Conservation (phyloP, 768 basidiomycete species). For the Lentinula edodes region DNA sequence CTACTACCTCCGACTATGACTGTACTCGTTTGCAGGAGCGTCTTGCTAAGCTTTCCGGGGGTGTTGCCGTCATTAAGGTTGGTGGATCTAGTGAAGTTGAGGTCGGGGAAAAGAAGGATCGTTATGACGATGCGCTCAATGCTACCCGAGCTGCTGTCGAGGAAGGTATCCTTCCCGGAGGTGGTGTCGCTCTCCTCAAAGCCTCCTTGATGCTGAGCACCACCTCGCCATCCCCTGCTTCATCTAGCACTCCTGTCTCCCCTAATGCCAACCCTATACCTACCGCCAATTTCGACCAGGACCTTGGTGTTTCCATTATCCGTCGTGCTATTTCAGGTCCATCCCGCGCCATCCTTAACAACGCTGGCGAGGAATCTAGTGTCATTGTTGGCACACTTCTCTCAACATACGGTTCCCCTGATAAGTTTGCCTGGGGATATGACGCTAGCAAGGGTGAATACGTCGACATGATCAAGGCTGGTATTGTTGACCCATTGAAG, state of each 20-base stretch:
- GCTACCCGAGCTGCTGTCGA: conserved; percentile 98
- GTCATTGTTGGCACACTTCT: conserved; percentile 90
- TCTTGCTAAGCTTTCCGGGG: conserved; percentile 91
- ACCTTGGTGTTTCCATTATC: conserved; percentile 92
- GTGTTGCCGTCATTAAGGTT: conserved; percentile 98
- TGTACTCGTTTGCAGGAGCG: conserved; percentile 93
- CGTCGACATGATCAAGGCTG: conserved; percentile 89
- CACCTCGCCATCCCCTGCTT: conserved; percentile 43
- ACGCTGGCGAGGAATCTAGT: conserved; percentile 90
- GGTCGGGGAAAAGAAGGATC: conserved; percentile 99
- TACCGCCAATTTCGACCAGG: conserved; percentile 93
- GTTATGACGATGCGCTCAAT: conserved; percentile 95
- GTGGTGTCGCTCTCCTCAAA: conserved; percentile 90
- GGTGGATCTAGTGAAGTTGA: conserved; percentile 93
- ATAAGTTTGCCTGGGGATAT: conserved; percentile 85
- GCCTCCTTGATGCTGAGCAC: conserved; percentile 63
- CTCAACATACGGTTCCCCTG: conserved; percentile 57
- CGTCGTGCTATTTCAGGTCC: conserved; percentile 81
- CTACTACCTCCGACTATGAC: conserved; percentile 90
- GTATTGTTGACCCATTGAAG: conserved; percentile 95
- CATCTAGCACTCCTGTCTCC: conserved; percentile 44
- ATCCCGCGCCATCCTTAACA: conserved; percentile 82
- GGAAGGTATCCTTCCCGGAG: conserved; percentile 97
- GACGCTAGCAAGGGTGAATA: conserved; percentile 91
- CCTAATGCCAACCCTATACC: conserved; percentile 62